A percentile compares a stretch with the other conserved stretches of the same genome.
Evolutionary conservation across 805 yeast genomes (phyloP).

Genomic region (Maudiozyma turicensis): DNA sequence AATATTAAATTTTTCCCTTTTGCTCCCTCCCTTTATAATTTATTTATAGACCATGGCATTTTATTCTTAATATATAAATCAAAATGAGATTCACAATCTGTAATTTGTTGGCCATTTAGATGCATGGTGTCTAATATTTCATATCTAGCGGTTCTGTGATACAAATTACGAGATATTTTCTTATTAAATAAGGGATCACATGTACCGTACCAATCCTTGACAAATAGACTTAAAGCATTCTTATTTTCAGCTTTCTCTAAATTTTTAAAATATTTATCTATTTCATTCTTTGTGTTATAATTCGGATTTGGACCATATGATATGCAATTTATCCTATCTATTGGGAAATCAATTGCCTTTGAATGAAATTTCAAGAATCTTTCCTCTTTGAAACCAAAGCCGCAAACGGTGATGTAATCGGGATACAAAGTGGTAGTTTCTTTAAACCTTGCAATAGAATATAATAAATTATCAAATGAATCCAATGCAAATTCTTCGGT

Average conservation of each 20-base stretch:
- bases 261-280: slow-evolving; percentile 36
- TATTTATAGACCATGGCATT: slow-evolving; percentile 25
- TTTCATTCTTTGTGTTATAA: slow-evolving; percentile 16
- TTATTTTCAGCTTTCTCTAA: slow-evolving; percentile 40
- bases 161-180: slow-evolving; percentile 50
- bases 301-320: slow-evolving; percentile 50
- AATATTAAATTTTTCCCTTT: not conserved
- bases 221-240: slow-evolving; percentile 46
- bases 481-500: slow-evolving; percentile 71
- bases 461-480: slow-evolving; percentile 67
- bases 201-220: slow-evolving; percentile 50
- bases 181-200: slow-evolving; percentile 37
- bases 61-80: slow-evolving; percentile 13
- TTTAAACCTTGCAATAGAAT: slow-evolving; percentile 44
- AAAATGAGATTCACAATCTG: slow-evolving; percentile 14
- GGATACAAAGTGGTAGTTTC: slow-evolving; percentile 44
- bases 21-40: not conserved
- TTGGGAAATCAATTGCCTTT: slow-evolving; percentile 38
- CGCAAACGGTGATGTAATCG: slow-evolving; percentile 43
- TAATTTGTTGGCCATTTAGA: slow-evolving; percentile 6
- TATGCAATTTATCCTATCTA: slow-evolving; percentile 35
- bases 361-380: slow-evolving; percentile 52
- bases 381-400: slow-evolving; percentile 62
- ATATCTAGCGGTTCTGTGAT: slow-evolving; percentile 35
- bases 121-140: slow-evolving; percentile 3